Base-by-base conservation (phyloP, 371 early-diverging fungal species). In the Apophysomyces elegans region DNA sequence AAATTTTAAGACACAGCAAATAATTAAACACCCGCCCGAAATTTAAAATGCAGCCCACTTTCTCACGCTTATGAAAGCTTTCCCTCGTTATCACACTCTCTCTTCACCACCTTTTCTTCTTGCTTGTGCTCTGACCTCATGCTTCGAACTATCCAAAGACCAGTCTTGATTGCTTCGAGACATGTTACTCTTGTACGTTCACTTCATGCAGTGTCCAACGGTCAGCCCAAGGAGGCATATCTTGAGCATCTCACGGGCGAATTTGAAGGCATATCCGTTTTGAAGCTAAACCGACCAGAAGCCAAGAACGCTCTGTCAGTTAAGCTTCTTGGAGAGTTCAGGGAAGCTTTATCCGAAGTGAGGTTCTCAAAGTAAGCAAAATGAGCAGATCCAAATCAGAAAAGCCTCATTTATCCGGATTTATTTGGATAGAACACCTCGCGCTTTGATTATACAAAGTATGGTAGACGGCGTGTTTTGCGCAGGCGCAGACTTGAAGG, bases 401-500 rank as follows among this genome's bases (percentile, higher is more conserved):
- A n/a, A 7, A 35, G 7, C 39, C 18, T 26, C n/a, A 56, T 38
- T 13, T 21, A 35, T n/a, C 41, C 38, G 1, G 1, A 8, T 26
- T 7, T 21, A 18, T 2, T 26, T 26, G 21, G 5, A 63, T 58
- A 90, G 86, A 12, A 84, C 83, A 9, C 77, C 87, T 2, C 88
- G 95, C n/a, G 98, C 94, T 7, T 82, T 96, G 38, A 81, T 98
- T 44, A 59, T 98, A 36, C 85, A 90, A 61, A 93, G 94, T 74
- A 58, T 86, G 60, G 96, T 96, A 1, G 86, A 91, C 45, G 82
- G 89, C 5, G 95, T 94, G 18, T 98, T 98, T 72, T 97, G 97
- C 72, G 95, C 98, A 6, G 99, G 99, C 38, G 99, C 99, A 3
- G 99, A 98, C 75, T 77, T 98, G 68, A 96, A 95, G 83, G 94